phyloP scores from a whole-genome alignment of 2,329 filamentous ascomycete genomes.

The Ceratocystiopsis sp. region DNA sequence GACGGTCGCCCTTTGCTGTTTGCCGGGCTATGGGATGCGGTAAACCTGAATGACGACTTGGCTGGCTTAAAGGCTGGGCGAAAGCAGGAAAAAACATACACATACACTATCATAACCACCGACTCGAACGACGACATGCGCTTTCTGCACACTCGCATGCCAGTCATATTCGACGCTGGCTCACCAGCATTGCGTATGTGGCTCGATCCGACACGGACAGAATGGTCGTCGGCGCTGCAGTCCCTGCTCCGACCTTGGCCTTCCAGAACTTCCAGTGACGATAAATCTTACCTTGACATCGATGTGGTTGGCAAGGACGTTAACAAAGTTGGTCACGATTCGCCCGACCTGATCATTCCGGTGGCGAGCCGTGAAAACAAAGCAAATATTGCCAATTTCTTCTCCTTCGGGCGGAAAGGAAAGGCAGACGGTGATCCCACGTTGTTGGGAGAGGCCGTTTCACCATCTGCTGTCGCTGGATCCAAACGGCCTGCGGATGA shows the following conservation, averaged over 20 bases:
- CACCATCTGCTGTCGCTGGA: too few species aligned
- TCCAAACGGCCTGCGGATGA: too few species aligned
- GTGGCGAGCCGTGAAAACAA: slow-evolving; percentile 78
- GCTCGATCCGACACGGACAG: slow-evolving; percentile 55
- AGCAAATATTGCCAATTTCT: slow-evolving; percentile 87
- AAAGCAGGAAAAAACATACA: slow-evolving; percentile 49
- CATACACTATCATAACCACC: slow-evolving; percentile 89
- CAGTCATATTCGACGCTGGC: slow-evolving; percentile 68
- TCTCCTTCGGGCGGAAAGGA: slow-evolving; percentile 38
- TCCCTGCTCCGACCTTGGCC: slow-evolving; percentile 49
- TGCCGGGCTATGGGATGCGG: slow-evolving; percentile 70
- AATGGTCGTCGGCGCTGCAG: slow-evolving; percentile 70
- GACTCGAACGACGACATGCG: slow-evolving; percentile 64
- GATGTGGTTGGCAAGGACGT: slow-evolving; percentile 79
- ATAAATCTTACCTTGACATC: slow-evolving; percentile 33
- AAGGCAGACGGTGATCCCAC: slow-evolving; percentile 18
- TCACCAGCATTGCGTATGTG: slow-evolving; percentile 54
- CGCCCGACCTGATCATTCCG: slow-evolving; percentile 65
- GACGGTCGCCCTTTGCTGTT: slow-evolving; percentile 78
- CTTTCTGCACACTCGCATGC: slow-evolving; percentile 92
- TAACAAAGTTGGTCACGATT: slow-evolving; percentile 87
- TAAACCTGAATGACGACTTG: too few species aligned
- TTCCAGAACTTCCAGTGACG: slow-evolving; percentile 23
- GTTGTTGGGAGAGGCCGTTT: too few species aligned
- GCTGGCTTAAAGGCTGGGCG: not conserved